Conservation (phyloP, 1,139 yeast species). For the Nadsonia starkeyi-henricii region DNA sequence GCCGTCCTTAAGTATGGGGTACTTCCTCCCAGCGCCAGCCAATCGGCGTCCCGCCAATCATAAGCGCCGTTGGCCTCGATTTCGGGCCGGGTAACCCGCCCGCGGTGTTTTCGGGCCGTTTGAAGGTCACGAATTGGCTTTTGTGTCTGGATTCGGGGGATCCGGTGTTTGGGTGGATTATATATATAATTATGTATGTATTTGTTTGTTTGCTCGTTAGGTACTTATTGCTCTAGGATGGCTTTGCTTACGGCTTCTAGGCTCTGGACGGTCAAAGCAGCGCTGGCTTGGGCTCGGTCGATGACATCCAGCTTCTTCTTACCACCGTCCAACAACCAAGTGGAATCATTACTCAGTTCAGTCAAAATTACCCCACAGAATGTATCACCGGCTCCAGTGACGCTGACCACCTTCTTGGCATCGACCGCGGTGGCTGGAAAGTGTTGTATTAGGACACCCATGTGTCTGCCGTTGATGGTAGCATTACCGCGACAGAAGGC, state of each 20-base stretch:
- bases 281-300: conserved; percentile 39
- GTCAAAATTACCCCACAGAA: conserved; percentile 38
- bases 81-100: neutral
- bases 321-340: conserved; percentile 22
- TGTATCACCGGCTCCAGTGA: conserved; percentile 62
- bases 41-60: neutral
- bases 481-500: conserved; percentile 1
- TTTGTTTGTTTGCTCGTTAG: neutral
- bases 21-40: neutral
- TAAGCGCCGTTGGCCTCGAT: neutral
- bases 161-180: too few relatives aligned
- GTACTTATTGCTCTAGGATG: conserved; percentile 7
- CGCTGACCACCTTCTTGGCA: conserved; percentile 30
- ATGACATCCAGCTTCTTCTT: conserved; percentile 19
- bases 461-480: conserved; percentile 8
- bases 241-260: conserved; percentile 20
- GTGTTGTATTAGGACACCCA: conserved; percentile 50
- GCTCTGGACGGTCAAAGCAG: conserved; percentile 34
- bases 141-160: too few relatives aligned
- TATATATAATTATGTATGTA: too few relatives aligned
- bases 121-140: neutral
- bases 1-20: neutral
- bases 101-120: neutral
- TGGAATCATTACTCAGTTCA: conserved; percentile 20
- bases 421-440: conserved; percentile 27